Conservation (phyloP, 2,329 filamentous ascomycete species). For the Pseudogymnoascus sp. region DNA sequence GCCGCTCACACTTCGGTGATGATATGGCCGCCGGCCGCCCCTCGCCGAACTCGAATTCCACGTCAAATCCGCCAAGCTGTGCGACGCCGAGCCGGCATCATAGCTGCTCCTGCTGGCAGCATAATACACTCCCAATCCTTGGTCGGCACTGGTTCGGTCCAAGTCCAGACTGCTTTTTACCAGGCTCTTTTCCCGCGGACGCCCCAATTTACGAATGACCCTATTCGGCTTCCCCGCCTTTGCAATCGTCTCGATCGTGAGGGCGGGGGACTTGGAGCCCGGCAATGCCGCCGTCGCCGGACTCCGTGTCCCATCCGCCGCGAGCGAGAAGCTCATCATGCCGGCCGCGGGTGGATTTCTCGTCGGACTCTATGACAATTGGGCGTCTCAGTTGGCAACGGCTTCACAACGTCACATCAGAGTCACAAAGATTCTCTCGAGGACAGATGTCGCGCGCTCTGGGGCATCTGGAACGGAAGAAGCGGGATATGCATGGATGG, state of each 20-base stretch:
- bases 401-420: neutral
- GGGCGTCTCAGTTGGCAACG: neutral
- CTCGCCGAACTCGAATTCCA: slow-evolving; percentile 3
- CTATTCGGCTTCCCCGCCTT: neutral
- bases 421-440: neutral
- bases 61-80: neutral
- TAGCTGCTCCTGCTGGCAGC: neutral
- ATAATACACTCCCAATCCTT: neutral
- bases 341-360: neutral
- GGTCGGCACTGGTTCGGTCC: neutral
- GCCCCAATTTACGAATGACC: neutral
- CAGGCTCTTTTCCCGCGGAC: neutral
- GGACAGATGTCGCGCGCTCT: neutral
- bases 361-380: neutral
- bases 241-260: neutral
- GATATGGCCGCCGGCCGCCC: neutral
- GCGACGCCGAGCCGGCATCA: neutral
- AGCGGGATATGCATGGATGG: neutral
- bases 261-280: neutral
- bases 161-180: neutral
- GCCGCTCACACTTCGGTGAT: neutral
- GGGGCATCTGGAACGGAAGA: neutral
- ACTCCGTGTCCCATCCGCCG: neutral
- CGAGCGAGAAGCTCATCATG: slow-evolving; percentile 6
- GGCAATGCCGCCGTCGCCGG: neutral